Percentiles rank a stretch among this genome's conserved stretches.
Conservation (phyloP, 2,329 filamentous ascomycete genomes). For the Alternaria brassicae region DNA sequence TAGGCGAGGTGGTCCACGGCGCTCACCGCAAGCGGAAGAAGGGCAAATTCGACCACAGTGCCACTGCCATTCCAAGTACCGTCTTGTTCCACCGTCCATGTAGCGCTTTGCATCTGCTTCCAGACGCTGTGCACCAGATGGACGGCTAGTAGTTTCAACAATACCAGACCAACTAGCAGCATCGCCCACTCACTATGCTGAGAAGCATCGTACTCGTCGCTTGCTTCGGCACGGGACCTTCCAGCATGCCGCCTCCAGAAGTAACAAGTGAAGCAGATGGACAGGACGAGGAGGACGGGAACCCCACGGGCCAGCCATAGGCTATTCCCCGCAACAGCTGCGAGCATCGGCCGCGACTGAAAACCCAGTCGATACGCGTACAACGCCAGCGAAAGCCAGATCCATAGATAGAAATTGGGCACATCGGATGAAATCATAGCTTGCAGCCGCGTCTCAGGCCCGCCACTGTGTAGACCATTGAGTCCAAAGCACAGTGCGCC, state of each 20-base stretch:
- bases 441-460: not conserved
- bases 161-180: not conserved
- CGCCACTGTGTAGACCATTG: not conserved
- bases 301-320: constrained; percentile 1
- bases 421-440: not conserved
- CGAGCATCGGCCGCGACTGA: not conserved
- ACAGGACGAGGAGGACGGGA: not conserved
- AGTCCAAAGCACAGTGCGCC: not conserved
- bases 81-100: not conserved
- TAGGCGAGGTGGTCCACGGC: not conserved
- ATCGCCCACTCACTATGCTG: not conserved
- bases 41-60: not conserved
- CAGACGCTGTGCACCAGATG: not conserved
- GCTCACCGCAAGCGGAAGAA: not conserved
- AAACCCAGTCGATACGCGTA: not conserved
- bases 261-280: not conserved
- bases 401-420: not conserved
- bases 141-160: not conserved
- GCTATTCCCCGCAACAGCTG: not conserved
- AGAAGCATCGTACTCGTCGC: not conserved
- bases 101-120: not conserved
- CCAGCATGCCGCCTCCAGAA: not conserved
- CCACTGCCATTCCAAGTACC: not conserved
- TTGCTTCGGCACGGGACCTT: not conserved
- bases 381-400: not conserved